Conservation (phyloP, 352 stramenopile species). For the Hyaloperonospora arabidopsidis region DNA sequence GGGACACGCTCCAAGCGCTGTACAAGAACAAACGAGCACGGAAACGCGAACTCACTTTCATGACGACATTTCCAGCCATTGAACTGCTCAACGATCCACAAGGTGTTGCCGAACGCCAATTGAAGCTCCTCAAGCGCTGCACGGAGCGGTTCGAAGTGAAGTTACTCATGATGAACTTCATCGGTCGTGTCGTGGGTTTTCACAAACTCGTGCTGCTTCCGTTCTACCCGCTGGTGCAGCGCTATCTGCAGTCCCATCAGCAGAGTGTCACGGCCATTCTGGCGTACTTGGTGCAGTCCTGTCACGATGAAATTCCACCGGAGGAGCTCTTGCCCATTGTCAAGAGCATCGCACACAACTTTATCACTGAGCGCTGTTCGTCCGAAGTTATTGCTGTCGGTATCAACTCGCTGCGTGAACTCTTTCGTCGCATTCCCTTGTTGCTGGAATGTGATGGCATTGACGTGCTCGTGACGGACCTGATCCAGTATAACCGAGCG, state of each 20-base stretch:
- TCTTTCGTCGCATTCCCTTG: slow-evolving; percentile 91
- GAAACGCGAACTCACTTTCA: slow-evolving; percentile 66
- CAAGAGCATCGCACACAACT: slow-evolving; percentile 97
- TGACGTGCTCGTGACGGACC: slow-evolving; percentile 86
- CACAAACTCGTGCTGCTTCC: slow-evolving; percentile 95
- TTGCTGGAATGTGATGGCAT: slow-evolving; percentile 90
- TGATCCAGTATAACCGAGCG: slow-evolving; percentile 94
- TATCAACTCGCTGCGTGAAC: slow-evolving; percentile 95
- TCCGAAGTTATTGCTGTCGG: slow-evolving; percentile 96
- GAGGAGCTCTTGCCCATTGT: slow-evolving; percentile 94
- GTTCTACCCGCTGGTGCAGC: slow-evolving; percentile 95
- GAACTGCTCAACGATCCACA: slow-evolving; percentile 96
- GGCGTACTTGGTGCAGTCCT: slow-evolving; percentile 96
- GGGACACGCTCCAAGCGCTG: slow-evolving; percentile 82
- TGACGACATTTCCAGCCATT: slow-evolving; percentile 92
- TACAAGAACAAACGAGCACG: slow-evolving; percentile 86
- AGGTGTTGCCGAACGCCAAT: slow-evolving; percentile 88
- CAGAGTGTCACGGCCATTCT: slow-evolving; percentile 91
- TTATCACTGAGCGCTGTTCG: slow-evolving; percentile 94
- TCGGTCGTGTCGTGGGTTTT: slow-evolving; percentile 93
- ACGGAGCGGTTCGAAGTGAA: slow-evolving; percentile 90
- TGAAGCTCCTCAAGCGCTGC: slow-evolving; percentile 87
- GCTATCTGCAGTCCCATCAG: slow-evolving; percentile 86
- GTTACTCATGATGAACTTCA: slow-evolving; percentile 98
- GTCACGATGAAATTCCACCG: slow-evolving; percentile 94